phyloP scores from a whole-genome alignment of 345 rosid species.

The Acer saccharum region DNA sequence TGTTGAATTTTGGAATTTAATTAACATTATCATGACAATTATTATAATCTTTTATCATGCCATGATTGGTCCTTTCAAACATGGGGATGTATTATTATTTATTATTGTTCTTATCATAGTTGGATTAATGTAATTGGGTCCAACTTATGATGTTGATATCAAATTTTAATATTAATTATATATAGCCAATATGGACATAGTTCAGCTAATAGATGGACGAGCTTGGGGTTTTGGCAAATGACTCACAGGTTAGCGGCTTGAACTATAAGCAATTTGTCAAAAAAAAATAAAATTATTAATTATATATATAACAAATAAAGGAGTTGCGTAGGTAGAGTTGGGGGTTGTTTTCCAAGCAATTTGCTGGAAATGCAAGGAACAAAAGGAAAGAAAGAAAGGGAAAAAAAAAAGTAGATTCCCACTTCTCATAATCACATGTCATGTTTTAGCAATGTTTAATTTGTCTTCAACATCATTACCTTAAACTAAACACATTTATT shows the following conservation, averaged over 20 bases:
- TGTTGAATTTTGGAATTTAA: not conserved
- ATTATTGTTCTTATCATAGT: slow-evolving; percentile 1
- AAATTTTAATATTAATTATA: not conserved
- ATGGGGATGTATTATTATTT: slow-evolving; percentile 8
- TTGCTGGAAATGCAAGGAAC: slow-evolving; percentile 41
- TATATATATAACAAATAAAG: not conserved
- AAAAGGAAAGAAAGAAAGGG: slow-evolving; percentile 9
- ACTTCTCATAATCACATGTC: slow-evolving; percentile 34
- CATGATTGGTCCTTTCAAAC: slow-evolving; percentile 23
- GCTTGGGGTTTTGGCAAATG: no score
- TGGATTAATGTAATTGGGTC: slow-evolving; percentile 21
- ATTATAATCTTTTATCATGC: slow-evolving; percentile 12
- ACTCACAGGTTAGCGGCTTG: no score
- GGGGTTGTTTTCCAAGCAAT: slow-evolving; percentile 34
- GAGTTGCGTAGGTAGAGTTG: slow-evolving; percentile 19
- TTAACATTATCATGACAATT: slow-evolving; percentile 14
- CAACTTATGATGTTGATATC: slow-evolving; percentile 25
- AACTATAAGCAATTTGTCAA: no score
- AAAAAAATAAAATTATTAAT: not conserved
- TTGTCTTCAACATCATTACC: slow-evolving; percentile 24
- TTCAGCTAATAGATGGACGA: no score
- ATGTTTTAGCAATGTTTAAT: slow-evolving; percentile 29
- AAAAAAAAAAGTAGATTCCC: slow-evolving; percentile 42
- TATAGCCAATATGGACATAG: not conserved
- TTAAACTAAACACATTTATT: slow-evolving; percentile 1